phyloP scores from a whole-genome alignment of 768 basidiomycete genomes.

The Clavaria fumosa region DNA sequence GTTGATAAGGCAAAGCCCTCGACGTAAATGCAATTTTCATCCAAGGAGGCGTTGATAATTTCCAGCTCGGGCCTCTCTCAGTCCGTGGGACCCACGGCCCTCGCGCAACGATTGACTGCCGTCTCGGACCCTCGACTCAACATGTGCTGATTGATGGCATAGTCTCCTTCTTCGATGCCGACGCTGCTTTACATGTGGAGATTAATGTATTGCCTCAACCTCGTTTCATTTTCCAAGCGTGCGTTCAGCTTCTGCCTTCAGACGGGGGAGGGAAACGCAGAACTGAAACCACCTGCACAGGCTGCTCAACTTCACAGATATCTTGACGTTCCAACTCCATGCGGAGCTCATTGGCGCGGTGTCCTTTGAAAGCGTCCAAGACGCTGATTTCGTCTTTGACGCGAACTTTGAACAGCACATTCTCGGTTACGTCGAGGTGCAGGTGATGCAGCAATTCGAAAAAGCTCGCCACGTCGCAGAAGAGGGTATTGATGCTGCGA shows the following conservation, averaged over 20 bases:
- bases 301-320: slow-evolving; percentile 5
- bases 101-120: background rate
- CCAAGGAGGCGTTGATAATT: slow-evolving; percentile 1
- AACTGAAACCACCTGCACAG: slow-evolving; percentile 4
- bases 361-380: background rate
- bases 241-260: background rate
- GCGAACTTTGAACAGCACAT: slow-evolving; percentile 5
- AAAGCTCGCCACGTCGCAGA: background rate
- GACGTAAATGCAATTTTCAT: background rate
- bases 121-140: slow-evolving; percentile 1
- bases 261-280: slow-evolving; percentile 1
- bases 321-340: slow-evolving; percentile 4
- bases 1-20: too few relatives aligned
- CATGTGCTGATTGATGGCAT: slow-evolving; percentile 1
- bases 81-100: slow-evolving; percentile 3
- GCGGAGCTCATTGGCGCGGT: slow-evolving; percentile 1
- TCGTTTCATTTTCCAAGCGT: background rate
- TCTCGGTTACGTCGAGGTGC: slow-evolving; percentile 2
- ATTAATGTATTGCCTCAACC: background rate
- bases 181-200: background rate
- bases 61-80: slow-evolving; percentile 3
- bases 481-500: slow-evolving; percentile 2
- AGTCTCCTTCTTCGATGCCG: background rate
- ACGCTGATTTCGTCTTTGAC: slow-evolving; percentile 3
- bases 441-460: background rate